phyloP scores from a whole-genome alignment of 306 rosid genomes.

The Echinosophora koreensis region DNA sequence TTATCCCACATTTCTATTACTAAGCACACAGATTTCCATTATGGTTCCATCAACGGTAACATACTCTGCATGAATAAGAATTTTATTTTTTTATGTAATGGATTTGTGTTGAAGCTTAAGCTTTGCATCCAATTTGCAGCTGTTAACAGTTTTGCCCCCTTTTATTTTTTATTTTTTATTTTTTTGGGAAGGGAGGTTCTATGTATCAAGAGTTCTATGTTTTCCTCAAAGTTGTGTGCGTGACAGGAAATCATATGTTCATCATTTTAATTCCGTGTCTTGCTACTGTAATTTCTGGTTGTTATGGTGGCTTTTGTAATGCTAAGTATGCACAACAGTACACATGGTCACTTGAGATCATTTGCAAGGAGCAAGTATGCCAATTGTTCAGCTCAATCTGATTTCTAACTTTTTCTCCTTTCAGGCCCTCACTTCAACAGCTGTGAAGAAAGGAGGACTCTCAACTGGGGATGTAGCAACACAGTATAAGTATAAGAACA shows the following conservation, averaged over 20 bases:
- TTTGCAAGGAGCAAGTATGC: slow-evolving; percentile 20
- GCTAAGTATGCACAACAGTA: neutral
- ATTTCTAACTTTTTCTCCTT: slow-evolving; percentile 32
- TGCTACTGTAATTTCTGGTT: slow-evolving; percentile 28
- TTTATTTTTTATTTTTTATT: neutral
- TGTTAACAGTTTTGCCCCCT: neutral
- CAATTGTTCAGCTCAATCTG: slow-evolving; percentile 27
- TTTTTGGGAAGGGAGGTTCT: too few relatives aligned
- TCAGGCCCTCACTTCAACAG: slow-evolving; percentile 91
- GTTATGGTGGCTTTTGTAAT: slow-evolving; percentile 10
- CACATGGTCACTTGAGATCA: neutral
- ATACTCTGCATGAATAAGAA: neutral
- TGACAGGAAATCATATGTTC: neutral
- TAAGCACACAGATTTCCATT: slow-evolving; percentile 1
- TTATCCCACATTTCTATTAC: neutral
- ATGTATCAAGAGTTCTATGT: slow-evolving; percentile 9
- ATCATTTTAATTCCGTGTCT: slow-evolving; percentile 13
- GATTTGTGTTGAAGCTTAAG: neutral
- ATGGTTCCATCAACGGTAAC: slow-evolving; percentile 1
- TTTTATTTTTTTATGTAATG: neutral
- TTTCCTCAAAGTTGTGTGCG: neutral
- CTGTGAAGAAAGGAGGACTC: slow-evolving; percentile 89
- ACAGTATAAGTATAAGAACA: slow-evolving; percentile 82
- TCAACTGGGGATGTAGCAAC: slow-evolving; percentile 86
- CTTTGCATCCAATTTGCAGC: slow-evolving; percentile 7